Evolutionary conservation across 768 basidiomycete species (phyloP).

Genomic region (Lepiota subincarnata): DNA sequence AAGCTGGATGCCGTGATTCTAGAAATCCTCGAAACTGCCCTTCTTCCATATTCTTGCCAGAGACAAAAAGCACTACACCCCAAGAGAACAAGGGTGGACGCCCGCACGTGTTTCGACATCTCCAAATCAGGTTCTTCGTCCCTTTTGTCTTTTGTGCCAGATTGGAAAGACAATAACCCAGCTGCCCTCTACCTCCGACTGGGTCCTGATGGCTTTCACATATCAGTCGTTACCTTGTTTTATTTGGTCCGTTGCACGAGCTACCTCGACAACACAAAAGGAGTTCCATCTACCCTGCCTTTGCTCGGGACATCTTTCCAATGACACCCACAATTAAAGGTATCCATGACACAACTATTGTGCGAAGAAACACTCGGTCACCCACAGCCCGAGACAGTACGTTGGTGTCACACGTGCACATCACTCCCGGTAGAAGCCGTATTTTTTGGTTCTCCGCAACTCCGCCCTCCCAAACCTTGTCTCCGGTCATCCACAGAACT

Average conservation of each 20-base stretch:
- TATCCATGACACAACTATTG: constrained; percentile 2
- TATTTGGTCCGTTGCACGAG: neutral
- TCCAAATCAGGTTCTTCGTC: neutral
- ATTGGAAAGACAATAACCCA: constrained; percentile 18
- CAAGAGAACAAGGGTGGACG: constrained; percentile 2
- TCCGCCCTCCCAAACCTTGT: constrained; percentile 35
- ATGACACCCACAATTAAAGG: constrained; percentile 9
- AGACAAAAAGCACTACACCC: constrained; percentile 1
- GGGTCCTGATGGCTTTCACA: constrained; percentile 4
- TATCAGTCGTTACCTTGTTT: constrained; percentile 11
- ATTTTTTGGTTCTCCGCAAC: constrained; percentile 27
- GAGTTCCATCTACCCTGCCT: constrained; percentile 10
- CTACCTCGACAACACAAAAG: constrained; percentile 15
- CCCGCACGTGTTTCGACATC: constrained; percentile 3
- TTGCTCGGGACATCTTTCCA: neutral
- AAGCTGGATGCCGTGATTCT: constrained; percentile 1
- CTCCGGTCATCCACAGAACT: constrained; percentile 36
- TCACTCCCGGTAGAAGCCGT: constrained; percentile 8
- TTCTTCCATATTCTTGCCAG: neutral
- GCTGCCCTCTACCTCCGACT: constrained; percentile 15
- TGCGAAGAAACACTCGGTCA: too few species aligned
- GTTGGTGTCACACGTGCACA: too few species aligned
- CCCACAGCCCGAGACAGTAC: too few species aligned
- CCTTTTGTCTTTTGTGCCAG: constrained; percentile 17
- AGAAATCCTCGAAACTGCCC: neutral